Percentiles rank a stretch among this genome's conserved stretches.
These are phyloP conservation scores for Fusarium torreyae DNA, from an alignment of 2,329 filamentous ascomycete species.

Conservation along the genomic window DNA sequence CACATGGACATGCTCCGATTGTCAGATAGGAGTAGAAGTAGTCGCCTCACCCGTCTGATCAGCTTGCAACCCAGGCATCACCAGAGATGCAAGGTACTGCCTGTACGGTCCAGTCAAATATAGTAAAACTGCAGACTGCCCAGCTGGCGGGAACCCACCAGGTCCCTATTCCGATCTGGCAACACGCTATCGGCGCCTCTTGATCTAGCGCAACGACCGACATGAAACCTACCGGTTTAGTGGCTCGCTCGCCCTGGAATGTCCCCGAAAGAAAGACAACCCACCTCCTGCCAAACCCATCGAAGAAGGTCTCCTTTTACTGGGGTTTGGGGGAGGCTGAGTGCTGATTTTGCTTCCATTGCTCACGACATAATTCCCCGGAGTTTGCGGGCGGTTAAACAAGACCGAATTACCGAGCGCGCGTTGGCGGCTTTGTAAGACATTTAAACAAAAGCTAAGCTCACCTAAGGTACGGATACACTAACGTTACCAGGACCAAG, in stretches of 20 bases:
- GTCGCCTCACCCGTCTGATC: constrained; percentile 16
- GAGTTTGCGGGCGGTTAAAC: constrained; percentile 29
- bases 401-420: constrained; percentile 27
- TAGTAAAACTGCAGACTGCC: neutral
- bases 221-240: constrained; percentile 28
- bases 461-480: constrained; percentile 6
- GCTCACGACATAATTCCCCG: constrained; percentile 6
- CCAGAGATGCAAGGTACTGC: constrained; percentile 6
- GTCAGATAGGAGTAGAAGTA: neutral
- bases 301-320: neutral
- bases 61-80: constrained; percentile 2
- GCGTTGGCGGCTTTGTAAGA: constrained; percentile 34
- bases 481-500: constrained; percentile 24
- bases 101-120: constrained; percentile 2
- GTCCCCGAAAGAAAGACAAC: constrained; percentile 1
- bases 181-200: constrained; percentile 36
- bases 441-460: neutral
- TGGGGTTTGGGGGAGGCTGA: constrained; percentile 1
- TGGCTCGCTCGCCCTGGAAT: constrained; percentile 21
- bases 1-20: constrained; percentile 8
- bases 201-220: constrained; percentile 38
- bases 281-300: neutral
- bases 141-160: constrained; percentile 10
- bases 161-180: constrained; percentile 24
- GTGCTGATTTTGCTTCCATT: neutral